phyloP scores from a whole-genome alignment of 495 filamentous ascomycete species.

The Jackrogersella multiformis region DNA sequence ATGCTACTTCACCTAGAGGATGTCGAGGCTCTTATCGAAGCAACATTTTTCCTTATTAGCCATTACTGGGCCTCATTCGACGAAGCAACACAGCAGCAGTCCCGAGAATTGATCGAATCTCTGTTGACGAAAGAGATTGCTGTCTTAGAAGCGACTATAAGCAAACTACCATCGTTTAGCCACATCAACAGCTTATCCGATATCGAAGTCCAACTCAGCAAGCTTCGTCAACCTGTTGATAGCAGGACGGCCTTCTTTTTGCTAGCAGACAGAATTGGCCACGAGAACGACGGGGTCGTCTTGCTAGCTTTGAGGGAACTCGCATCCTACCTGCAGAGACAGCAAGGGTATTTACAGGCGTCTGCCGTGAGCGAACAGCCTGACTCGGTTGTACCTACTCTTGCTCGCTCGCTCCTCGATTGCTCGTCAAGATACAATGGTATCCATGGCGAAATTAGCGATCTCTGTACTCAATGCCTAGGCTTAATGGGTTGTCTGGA shows the following conservation, averaged over 20 bases:
- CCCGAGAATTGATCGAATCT: slow-evolving; percentile 67
- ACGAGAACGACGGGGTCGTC: slow-evolving; percentile 87
- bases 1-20: slow-evolving; percentile 81
- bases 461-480: slow-evolving; percentile 79
- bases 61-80: slow-evolving; percentile 79
- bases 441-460: slow-evolving; percentile 68
- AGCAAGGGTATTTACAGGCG: slow-evolving; percentile 84
- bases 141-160: slow-evolving; percentile 69
- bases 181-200: slow-evolving; percentile 74
- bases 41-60: slow-evolving; percentile 85
- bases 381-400: slow-evolving; percentile 72
- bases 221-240: slow-evolving; percentile 65
- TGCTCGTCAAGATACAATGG: slow-evolving; percentile 81
- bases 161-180: slow-evolving; percentile 79
- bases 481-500: slow-evolving; percentile 92
- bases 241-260: slow-evolving; percentile 70
- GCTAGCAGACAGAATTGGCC: slow-evolving; percentile 75
- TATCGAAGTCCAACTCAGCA: slow-evolving; percentile 68
- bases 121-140: slow-evolving; percentile 69
- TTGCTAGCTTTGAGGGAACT: slow-evolving; percentile 81
- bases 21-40: slow-evolving; percentile 79
- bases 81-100: slow-evolving; percentile 63
- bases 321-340: slow-evolving; percentile 69
- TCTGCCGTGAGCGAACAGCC: slow-evolving; percentile 88
- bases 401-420: slow-evolving; percentile 83